Evolutionary conservation across 1,284 basidiomycete species (phyloP), one percentile per base, ranked within the genome.

Genomic region (Moesziomyces antarcticus): DNA sequence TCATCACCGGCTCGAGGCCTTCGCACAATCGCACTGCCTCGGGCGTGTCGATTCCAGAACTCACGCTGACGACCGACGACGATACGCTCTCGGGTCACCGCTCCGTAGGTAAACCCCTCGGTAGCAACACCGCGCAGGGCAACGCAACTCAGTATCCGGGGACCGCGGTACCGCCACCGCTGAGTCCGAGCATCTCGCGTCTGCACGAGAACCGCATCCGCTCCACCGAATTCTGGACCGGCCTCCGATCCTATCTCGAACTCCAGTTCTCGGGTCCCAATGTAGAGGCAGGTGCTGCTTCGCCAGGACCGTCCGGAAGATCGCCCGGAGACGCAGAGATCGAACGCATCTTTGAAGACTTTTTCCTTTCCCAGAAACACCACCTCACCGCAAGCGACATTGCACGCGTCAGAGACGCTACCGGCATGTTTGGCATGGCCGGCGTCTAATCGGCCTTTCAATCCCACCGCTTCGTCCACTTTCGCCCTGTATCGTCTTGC

Each of bases 301-400:
- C 45, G 22, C 66, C 75, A 20, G 66, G 66, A 5, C 61, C 65
- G 3, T 51, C 56, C 14, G 62, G 60, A 5, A 70, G 75, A 43
- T 27, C 52, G 3, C 68, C 52, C 11, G 82, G 82, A 5, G 80
- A 79, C 46, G 59, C 78, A n/a, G 82, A 83, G 63, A 71, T 80
- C 49, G 76, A 77, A 35, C 50, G 73, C 18, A 72, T 83, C 52
- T 83, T 80, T 57, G 82, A 83, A 57, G 81, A 82, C 60, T 81
- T 82, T 43, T 82, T 83, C 73, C 65, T 79, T 37, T 70, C 57
- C 24, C 81, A 82, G 52, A 82, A 82, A 49, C 67, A 77, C 41
- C 71, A 82, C 46, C 56, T 83, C 21, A 77, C 62, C 42, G 81
- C 80, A 8, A 82, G 70, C 57, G 81, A 82, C 51, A 65, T 81